Evolutionary conservation across 148 eudicot species (phyloP).

Genomic region (Vaccinium corymbosum): DNA sequence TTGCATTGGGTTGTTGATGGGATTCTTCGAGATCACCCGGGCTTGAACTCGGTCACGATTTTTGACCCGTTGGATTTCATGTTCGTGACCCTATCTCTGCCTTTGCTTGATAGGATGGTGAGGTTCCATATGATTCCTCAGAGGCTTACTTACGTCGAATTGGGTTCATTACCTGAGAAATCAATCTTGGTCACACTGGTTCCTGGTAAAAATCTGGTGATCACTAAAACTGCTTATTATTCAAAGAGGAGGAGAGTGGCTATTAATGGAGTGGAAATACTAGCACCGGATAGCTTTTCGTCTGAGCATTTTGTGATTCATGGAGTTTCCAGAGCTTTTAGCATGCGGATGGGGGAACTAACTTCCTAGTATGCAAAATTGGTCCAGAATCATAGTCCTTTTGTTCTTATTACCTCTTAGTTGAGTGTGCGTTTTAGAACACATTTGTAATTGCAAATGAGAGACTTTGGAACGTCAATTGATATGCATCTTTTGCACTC

Average conservation of each 20-base stretch:
- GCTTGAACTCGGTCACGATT: constrained; percentile 39
- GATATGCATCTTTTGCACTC: neutral
- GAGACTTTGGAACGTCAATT: neutral
- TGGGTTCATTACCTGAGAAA: constrained; percentile 36
- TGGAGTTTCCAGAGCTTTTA: constrained; percentile 54
- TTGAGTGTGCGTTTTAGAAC: too few species aligned
- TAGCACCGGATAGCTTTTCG: constrained; percentile 37
- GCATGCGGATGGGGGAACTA: constrained; percentile 24
- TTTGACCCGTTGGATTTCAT: constrained; percentile 48
- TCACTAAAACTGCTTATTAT: constrained; percentile 24
- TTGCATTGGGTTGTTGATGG: constrained; percentile 43
- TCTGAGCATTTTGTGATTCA: constrained; percentile 43
- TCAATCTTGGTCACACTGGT: constrained; percentile 37
- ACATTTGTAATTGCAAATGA: too few species aligned
- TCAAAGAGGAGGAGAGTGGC: constrained; percentile 21
- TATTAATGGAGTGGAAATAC: constrained; percentile 46
- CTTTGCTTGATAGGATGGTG: constrained; percentile 40
- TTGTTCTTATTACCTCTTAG: too few species aligned
- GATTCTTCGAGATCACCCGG: constrained; percentile 38
- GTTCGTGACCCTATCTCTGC: constrained; percentile 36
- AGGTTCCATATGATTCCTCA: constrained; percentile 44
- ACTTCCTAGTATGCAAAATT: constrained; percentile 1
- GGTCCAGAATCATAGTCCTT: neutral
- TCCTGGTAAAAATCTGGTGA: constrained; percentile 28
- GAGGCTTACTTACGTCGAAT: constrained; percentile 32